Conservation (phyloP, 257 asterid species). For the Solanum arcanum region DNA sequence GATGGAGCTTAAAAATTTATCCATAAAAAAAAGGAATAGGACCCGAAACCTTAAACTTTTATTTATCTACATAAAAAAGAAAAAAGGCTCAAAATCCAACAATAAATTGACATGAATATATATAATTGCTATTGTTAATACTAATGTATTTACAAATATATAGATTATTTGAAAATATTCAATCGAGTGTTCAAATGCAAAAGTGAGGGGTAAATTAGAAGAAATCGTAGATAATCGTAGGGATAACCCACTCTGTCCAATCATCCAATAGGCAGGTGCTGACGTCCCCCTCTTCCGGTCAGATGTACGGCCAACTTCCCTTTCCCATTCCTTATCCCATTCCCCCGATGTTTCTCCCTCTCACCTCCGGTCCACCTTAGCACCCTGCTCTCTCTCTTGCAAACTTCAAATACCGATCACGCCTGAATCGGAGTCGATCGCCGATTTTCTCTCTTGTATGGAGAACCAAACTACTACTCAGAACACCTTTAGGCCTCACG, state of each 20-base stretch:
- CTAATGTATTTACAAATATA: neutral
- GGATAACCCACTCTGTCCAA: slow-evolving; percentile 10
- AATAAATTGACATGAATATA: no score
- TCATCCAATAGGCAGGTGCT: slow-evolving; percentile 5
- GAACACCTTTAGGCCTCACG: slow-evolving; percentile 1
- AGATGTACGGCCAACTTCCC: slow-evolving; percentile 14
- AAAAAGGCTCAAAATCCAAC: no score
- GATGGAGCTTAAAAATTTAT: no score
- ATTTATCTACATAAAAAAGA: no score
- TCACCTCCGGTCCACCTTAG: neutral
- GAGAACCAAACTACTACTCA: neutral
- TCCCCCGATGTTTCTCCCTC: neutral
- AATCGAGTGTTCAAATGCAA: neutral
- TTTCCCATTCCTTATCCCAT: neutral
- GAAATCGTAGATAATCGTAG: neutral
- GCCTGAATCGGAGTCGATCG: neutral
- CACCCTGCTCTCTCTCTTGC: neutral
- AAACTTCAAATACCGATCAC: neutral
- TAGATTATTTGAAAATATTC: no score
- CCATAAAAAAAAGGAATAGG: no score
- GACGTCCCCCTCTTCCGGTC: slow-evolving; percentile 18
- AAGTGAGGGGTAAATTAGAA: neutral
- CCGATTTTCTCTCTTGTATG: neutral
- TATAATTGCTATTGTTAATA: no score
- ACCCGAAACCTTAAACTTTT: no score